Percentiles rank a stretch among this genome's conserved stretches.
Conservation (phyloP, 2,329 filamentous ascomycete species). For the Aspergillus sp. region DNA sequence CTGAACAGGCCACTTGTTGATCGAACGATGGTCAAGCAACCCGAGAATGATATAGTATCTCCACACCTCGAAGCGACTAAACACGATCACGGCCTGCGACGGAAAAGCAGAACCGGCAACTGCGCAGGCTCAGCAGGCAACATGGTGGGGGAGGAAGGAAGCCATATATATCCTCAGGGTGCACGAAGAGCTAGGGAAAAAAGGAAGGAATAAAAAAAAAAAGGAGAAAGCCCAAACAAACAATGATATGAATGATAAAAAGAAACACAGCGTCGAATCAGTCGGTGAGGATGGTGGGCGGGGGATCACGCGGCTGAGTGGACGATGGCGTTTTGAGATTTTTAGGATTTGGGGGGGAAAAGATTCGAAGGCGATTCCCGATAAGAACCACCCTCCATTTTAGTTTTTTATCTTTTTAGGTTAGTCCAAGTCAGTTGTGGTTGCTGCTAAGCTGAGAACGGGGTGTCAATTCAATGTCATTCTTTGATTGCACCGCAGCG, state of each 20-base stretch:
- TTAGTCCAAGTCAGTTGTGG: too few relatives aligned
- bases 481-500: not conserved
- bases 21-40: not conserved
- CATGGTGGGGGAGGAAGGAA: not conserved
- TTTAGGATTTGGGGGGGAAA: not conserved
- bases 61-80: not conserved
- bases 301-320: not conserved
- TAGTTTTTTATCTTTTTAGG: too few relatives aligned
- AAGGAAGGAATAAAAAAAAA: not conserved
- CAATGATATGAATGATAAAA: not conserved
- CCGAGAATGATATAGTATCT: not conserved
- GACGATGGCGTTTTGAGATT: not conserved
- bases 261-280: not conserved
- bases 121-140: not conserved
- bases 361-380: not conserved
- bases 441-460: not conserved
- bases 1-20: not conserved
- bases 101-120: constrained; percentile 9
- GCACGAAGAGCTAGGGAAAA: not conserved
- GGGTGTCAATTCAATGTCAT: not conserved
- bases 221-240: too few relatives aligned
- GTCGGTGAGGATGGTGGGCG: constrained; percentile 1
- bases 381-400: not conserved
- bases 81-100: constrained; percentile 4
- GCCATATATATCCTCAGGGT: constrained; percentile 1